Base-by-base conservation (phyloP, 139 green algal species). In the Tetraselmis striata region DNA sequence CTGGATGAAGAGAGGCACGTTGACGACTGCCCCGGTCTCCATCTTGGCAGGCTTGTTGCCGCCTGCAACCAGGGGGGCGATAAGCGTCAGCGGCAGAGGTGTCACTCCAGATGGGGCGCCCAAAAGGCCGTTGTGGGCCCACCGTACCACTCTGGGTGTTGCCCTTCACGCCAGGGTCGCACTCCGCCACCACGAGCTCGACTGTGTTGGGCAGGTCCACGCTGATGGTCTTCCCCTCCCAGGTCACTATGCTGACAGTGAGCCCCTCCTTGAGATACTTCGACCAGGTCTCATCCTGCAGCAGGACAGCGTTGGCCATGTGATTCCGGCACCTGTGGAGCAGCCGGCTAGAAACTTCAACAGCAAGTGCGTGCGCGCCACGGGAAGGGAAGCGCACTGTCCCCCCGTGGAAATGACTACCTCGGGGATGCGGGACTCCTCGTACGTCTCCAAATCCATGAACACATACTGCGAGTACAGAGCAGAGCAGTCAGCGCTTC, bases 361-460 rank as follows among this genome's bases (percentile, higher is more conserved):
- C n/a, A n/a, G n/a, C n/a, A n/a, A n/a, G n/a, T n/a, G n/a, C n/a
- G n/a, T n/a, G n/a, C n/a, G n/a, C n/a, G n/a, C n/a, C n/a, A n/a
- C n/a, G n/a, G n/a, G n/a, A n/a, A n/a, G n/a, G n/a, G n/a, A n/a
- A n/a, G n/a, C n/a, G n/a, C n/a, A n/a, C n/a, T n/a, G n/a, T n/a
- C n/a, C n/a, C n/a, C n/a, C n/a, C n/a, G n/a, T n/a, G n/a, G n/a
- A n/a, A n/a, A n/a, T n/a, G n/a, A n/a, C 31, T 75, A 86, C 90
- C 28, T 77, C 79, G 23, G 80, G 84, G 23, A 99, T 28, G 26
- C 96, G 93, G 22, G 88, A 95, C 93, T 99, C 97, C 89, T 99
- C 97, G 80, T 96, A 99, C 0, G 89, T 95, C 45, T 90, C 83
- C 87, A 95, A 93, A 90, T 99, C 94, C 96, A 99, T 99, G 89